A percentile compares a stretch with the other conserved stretches of the same genome.
phyloP scores from a whole-genome alignment of 495 filamentous ascomycete species.

The Podospora australis region DNA sequence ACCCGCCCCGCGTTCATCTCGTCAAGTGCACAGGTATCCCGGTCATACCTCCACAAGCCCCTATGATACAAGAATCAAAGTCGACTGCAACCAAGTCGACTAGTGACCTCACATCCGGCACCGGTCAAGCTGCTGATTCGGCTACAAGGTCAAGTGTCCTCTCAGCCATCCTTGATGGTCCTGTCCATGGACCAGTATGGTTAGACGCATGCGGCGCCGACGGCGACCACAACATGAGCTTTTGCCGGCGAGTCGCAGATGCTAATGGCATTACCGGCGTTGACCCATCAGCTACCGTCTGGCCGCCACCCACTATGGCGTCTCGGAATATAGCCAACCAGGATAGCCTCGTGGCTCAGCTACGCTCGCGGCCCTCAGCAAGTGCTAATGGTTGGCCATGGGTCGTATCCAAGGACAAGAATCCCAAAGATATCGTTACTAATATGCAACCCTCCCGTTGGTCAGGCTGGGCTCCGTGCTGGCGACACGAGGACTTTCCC shows the following conservation, averaged over 20 bases:
- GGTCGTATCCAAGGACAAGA: not conserved
- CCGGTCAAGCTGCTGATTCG: not conserved
- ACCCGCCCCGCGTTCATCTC: constrained; percentile 38
- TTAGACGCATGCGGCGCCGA: constrained; percentile 41
- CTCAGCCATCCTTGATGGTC: constrained; percentile 12
- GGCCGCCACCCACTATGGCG: not conserved
- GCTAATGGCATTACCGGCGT: not conserved
- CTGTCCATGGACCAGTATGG: constrained; percentile 48
- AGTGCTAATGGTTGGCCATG: constrained; percentile 10
- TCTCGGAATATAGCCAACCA: not conserved
- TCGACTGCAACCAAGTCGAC: not conserved
- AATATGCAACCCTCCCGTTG: constrained; percentile 14
- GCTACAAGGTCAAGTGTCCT: not conserved
- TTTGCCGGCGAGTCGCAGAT: constrained; percentile 28
- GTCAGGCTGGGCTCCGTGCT: constrained; percentile 45
- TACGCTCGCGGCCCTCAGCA: not conserved
- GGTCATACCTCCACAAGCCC: constrained; percentile 21
- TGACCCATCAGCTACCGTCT: not conserved
- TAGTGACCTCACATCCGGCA: not conserved
- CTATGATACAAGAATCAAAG: not conserved
- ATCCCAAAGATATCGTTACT: not conserved
- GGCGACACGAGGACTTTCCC: constrained; percentile 50
- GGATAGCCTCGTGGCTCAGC: not conserved
- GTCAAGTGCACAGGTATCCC: constrained; percentile 51
- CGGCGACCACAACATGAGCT: constrained; percentile 40